Evolutionary conservation across 2,329 filamentous ascomycete genomes (phyloP).

Genomic region (Coccinonectria pachysandricola): DNA sequence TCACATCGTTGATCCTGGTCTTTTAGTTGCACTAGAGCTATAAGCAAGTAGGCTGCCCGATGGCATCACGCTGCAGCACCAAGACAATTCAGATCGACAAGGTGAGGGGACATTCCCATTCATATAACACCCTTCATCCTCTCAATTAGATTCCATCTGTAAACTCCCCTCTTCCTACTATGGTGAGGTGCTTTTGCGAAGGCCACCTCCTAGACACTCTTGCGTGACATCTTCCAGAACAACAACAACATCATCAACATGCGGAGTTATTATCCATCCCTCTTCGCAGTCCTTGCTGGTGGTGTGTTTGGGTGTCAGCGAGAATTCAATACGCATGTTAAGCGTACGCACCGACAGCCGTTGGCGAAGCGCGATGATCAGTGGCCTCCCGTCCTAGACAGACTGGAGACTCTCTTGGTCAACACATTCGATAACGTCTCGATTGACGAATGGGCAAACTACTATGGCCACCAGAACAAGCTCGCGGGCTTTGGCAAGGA

Average conservation of each 20-base stretch:
- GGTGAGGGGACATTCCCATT: too few relatives aligned
- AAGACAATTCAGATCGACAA: too few relatives aligned
- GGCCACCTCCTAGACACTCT: not conserved
- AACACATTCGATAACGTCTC: conserved; percentile 29
- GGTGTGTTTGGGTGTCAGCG: conserved; percentile 20
- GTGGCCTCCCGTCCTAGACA: conserved; percentile 26
- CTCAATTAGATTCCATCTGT: too few relatives aligned
- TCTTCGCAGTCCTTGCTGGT: conserved; percentile 11
- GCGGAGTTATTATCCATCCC: conserved; percentile 9
- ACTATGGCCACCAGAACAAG: conserved; percentile 30
- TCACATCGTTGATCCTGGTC: too few relatives aligned
- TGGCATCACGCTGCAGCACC: too few relatives aligned
- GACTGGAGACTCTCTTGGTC: conserved; percentile 23
- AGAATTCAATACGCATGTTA: conserved; percentile 16
- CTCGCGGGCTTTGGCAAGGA: conserved; percentile 27
- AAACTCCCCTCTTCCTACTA: too few relatives aligned
- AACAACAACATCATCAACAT: conserved; percentile 4
- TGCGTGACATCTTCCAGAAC: not conserved
- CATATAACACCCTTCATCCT: too few relatives aligned
- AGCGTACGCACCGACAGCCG: conserved; percentile 23
- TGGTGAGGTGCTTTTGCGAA: too few relatives aligned
- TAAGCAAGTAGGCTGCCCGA: too few relatives aligned
- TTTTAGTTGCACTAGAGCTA: too few relatives aligned
- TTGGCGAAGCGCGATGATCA: conserved; percentile 22
- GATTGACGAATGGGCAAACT: conserved; percentile 28